phyloP scores from a whole-genome alignment of 768 basidiomycete genomes.

The Kwoniella europaea region DNA sequence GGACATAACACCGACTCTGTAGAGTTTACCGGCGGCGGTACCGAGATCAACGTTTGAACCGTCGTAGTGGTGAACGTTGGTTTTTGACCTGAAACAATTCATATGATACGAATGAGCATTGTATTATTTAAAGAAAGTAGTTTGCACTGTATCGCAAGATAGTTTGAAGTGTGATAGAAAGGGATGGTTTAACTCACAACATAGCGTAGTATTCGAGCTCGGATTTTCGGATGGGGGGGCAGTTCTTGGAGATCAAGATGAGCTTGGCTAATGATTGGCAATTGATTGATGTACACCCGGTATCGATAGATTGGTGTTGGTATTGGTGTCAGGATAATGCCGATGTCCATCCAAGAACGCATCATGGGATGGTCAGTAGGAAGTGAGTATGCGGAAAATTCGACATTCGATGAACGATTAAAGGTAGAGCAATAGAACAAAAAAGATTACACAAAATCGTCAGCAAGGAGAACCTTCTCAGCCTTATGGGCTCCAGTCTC shows the following conservation, averaged over 20 bases:
- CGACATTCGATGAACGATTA: not conserved
- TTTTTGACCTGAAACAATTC: slow-evolving; percentile 71
- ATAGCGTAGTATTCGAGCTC: slow-evolving; percentile 99
- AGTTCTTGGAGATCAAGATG: slow-evolving; percentile 97
- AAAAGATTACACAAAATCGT: slow-evolving; percentile 59
- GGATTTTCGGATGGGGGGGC: slow-evolving; percentile 97
- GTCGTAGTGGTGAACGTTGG: slow-evolving; percentile 94
- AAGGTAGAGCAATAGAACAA: slow-evolving; percentile 1
- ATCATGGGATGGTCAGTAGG: slow-evolving; percentile 28
- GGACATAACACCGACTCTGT: slow-evolving; percentile 99
- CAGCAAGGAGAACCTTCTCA: slow-evolving; percentile 97
- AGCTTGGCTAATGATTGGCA: slow-evolving; percentile 76
- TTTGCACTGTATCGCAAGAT: not conserved
- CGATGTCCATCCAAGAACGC: slow-evolving; percentile 28
- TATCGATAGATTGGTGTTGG: not conserved
- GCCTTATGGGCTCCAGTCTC: slow-evolving; percentile 63
- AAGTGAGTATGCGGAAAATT: not conserved
- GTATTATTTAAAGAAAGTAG: not conserved
- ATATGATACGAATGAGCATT: not conserved
- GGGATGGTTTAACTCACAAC: slow-evolving; percentile 62
- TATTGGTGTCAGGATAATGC: not conserved
- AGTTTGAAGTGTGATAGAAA: not conserved
- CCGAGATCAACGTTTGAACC: slow-evolving; percentile 98
- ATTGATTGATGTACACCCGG: not conserved
- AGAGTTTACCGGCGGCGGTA: slow-evolving; percentile 97